Evolutionary conservation across 306 rosid genomes (phyloP).

Genomic region (Dalbergia cultrata): DNA sequence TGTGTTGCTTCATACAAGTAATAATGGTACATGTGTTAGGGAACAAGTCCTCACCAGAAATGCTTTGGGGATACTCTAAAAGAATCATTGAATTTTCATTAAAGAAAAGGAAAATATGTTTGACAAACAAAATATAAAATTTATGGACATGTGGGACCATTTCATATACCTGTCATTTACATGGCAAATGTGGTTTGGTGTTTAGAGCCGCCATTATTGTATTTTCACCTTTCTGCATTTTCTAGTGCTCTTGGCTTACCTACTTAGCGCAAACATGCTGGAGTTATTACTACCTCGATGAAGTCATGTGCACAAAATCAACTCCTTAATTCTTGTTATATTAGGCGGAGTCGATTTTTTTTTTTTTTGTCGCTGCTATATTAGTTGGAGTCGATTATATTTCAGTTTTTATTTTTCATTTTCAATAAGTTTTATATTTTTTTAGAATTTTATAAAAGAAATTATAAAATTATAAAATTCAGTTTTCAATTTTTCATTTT

Average conservation of each 20-base stretch:
- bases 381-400: too few relatives aligned
- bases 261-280: neutral
- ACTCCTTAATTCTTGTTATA: too few relatives aligned
- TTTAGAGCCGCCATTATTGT: slow-evolving; percentile 40
- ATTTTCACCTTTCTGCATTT: slow-evolving; percentile 34
- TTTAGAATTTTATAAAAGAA: too few relatives aligned
- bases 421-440: too few relatives aligned
- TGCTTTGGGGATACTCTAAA: slow-evolving; percentile 79
- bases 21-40: slow-evolving; percentile 75
- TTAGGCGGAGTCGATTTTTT: too few relatives aligned
- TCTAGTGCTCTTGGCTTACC: slow-evolving; percentile 45
- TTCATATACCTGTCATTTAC: slow-evolving; percentile 41
- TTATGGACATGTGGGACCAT: slow-evolving; percentile 54
- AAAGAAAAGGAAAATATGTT: slow-evolving; percentile 37
- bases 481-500: too few relatives aligned
- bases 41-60: slow-evolving; percentile 74
- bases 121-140: slow-evolving; percentile 31
- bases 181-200: slow-evolving; percentile 52
- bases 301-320: too few relatives aligned
- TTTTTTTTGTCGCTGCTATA: too few relatives aligned
- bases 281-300: too few relatives aligned
- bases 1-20: slow-evolving; percentile 64
- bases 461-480: too few relatives aligned
- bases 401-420: too few relatives aligned
- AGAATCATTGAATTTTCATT: slow-evolving; percentile 54